Evolutionary conservation across 345 rosid species (phyloP).

Genomic region (Lumnitzera littorea): DNA sequence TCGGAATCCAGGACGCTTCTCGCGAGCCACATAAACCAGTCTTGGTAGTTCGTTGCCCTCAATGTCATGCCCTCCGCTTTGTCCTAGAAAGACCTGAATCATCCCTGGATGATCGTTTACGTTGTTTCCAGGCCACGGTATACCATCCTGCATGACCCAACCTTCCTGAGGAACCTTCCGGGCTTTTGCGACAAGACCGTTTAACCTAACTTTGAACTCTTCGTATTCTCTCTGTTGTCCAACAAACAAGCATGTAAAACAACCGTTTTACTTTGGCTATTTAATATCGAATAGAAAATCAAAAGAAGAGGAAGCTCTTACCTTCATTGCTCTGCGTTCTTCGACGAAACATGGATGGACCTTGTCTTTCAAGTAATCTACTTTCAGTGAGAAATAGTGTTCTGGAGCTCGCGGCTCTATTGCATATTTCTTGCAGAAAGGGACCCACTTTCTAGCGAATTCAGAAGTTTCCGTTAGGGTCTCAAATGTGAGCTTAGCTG

Average conservation of each 20-base stretch:
- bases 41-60: constrained; percentile 16
- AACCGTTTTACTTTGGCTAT: too few species aligned
- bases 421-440: constrained; percentile 15
- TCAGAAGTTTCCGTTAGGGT: constrained; percentile 12
- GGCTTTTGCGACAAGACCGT: constrained; percentile 14
- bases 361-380: constrained; percentile 16
- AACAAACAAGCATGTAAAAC: too few species aligned
- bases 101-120: constrained; percentile 17
- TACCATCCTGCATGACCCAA: constrained; percentile 19
- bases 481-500: constrained; percentile 16
- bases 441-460: constrained; percentile 23
- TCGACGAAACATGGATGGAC: constrained; percentile 14
- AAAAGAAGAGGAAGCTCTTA: not conserved
- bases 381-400: constrained; percentile 12
- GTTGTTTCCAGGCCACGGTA: constrained; percentile 22
- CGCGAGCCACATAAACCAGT: constrained; percentile 15
- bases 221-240: constrained; percentile 15
- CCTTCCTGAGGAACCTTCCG: constrained; percentile 14
- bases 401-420: constrained; percentile 20
- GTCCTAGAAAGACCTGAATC: constrained; percentile 19
- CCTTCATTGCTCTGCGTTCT: constrained; percentile 21
- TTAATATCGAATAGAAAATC: not conserved
- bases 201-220: constrained; percentile 18
- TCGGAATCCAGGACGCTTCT: constrained; percentile 16
- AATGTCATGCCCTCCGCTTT: constrained; percentile 8